Base-by-base conservation (phyloP, 1,139 yeast species). In the Casaregolazyma lundiana region DNA sequence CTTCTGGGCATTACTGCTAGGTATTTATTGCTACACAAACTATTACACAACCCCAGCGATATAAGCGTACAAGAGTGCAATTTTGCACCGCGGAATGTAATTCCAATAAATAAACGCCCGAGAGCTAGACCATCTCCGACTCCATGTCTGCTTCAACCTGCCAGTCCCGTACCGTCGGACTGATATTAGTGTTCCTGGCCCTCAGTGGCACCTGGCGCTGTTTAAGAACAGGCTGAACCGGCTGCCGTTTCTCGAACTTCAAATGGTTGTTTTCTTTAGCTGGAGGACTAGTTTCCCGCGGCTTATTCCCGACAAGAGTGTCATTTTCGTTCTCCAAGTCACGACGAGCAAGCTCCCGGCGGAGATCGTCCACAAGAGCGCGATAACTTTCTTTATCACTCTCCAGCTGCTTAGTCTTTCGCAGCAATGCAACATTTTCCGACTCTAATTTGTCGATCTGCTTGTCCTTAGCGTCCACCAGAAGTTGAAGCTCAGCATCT, bases 101-200 rank as follows among this genome's bases (percentile, higher is more conserved):
- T 26, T 26, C 32, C 32, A 26, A 26, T 26, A 26, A 26, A 26
- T 26, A 26, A 9, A 26, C 29, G 7, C 13, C 7, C 15, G 3
- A 26, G 32, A 7, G 8, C 29, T 38, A 38, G 15, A 22, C 29
- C 16, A 38, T 3, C 29, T 38, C 41, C 13, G 41, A 22, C 8
- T 38, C 41, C 41, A 38, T 38, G 24, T 38, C 41, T 7, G 41
- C 41, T n/a, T 38, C 41, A 4, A 38, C 15, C 16, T 30, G 41
- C 41, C 41, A 38, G 11, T 20, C 29, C 19, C 34, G 41, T 8
- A 38, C 34, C 13, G 20, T 38, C 8, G 41, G 34, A 17, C 20
- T 19, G 17, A 22, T 16, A 15, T 20, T 38, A 17, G 26, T 15
- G 11, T 38, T 19, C 20, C 26, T 16, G 9, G 41, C 21, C 41